Evolutionary conservation across 2,329 filamentous ascomycete genomes (phyloP).

Genomic region (Westerdykella sp.): DNA sequence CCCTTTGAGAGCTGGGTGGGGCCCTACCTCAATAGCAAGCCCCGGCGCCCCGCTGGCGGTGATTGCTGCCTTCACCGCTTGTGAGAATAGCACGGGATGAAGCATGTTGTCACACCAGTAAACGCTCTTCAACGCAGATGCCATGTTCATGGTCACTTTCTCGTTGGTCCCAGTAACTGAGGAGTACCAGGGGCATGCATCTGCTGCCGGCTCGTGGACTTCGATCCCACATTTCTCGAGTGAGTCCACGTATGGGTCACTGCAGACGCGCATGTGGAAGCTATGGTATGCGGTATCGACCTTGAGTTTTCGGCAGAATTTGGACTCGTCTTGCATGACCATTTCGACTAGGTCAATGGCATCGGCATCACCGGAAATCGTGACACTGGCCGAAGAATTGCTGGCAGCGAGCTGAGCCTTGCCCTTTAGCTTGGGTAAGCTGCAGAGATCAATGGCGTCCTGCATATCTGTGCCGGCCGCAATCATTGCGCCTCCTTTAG

Average conservation of each 20-base stretch:
- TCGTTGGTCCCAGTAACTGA: too few species aligned
- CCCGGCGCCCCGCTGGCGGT: slow-evolving; percentile 5
- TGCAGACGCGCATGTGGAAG: slow-evolving; percentile 10
- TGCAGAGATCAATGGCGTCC: slow-evolving; percentile 5
- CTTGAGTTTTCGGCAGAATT: slow-evolving; percentile 7
- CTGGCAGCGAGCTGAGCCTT: slow-evolving; percentile 15
- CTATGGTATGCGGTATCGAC: slow-evolving; percentile 15
- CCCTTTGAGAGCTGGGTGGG: slow-evolving; percentile 40
- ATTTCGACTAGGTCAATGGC: slow-evolving; percentile 5
- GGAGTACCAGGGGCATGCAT: too few species aligned
- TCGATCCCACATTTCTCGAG: neutral
- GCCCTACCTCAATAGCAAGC: slow-evolving; percentile 27
- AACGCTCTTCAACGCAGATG: too few species aligned
- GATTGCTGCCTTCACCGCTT: slow-evolving; percentile 28
- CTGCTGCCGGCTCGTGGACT: neutral
- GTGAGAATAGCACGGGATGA: slow-evolving; percentile 40
- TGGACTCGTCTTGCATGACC: slow-evolving; percentile 3
- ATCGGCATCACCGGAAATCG: slow-evolving; percentile 14
- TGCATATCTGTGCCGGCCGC: slow-evolving; percentile 12
- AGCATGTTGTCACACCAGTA: slow-evolving; percentile 30
- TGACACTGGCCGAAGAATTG: slow-evolving; percentile 14
- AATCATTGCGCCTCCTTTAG: slow-evolving; percentile 30
- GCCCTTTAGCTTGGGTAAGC: slow-evolving; percentile 6
- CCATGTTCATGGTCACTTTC: too few species aligned
- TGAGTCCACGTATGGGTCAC: slow-evolving; percentile 5